Base-by-base conservation (phyloP, 129 eudicot genomes). In the Oenanthe sinensis region DNA sequence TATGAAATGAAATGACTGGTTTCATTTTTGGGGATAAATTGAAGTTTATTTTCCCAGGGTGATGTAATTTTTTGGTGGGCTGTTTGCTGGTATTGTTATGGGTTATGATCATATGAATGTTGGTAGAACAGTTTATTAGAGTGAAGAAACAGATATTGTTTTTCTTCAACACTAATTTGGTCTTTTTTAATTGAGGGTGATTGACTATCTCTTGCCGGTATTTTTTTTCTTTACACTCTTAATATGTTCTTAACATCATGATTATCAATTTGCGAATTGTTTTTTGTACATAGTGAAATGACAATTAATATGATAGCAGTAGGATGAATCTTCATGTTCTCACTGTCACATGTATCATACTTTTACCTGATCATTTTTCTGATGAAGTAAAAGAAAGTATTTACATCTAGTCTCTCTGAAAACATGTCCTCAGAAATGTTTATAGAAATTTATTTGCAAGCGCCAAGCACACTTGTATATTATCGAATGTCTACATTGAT, bases 1-100 rank as follows among this genome's bases (percentile, higher is more conserved):
- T 37, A 74, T 82, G 75, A 83, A 44, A 20, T 71, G 43, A 83
- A 44, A 30, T 71, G 43, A 6, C 77, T 3, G 20, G 7, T 33
- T 8, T 77, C 8, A 17, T 43, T 12, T 74, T 58, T 75, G 17
- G 30, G 50, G 76, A 33, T 39, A 71, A 40, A 43, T 42, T 71
- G 33, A 72, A 24, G 65, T 45, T 72, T 47, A n/a, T 26, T 42
- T 24, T 77, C 33, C 70, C 15, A 16, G 68, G 79, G 4, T 15
- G 4, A 28, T 75, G 4, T 24, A 24, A 28, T 45, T 46, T 24
- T 45, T 26, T 65, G 28, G 71, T 65, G 37, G 71, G 28, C 28
- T 28, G 8, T 63, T 63, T 65, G 71, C 42, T 65, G 20, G 20
- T 67, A 8, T 22, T 58, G 71, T 26, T 63, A 0, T 65, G 71